Base-by-base conservation (phyloP, 768 basidiomycete species). In the Boletus tomentosulus region DNA sequence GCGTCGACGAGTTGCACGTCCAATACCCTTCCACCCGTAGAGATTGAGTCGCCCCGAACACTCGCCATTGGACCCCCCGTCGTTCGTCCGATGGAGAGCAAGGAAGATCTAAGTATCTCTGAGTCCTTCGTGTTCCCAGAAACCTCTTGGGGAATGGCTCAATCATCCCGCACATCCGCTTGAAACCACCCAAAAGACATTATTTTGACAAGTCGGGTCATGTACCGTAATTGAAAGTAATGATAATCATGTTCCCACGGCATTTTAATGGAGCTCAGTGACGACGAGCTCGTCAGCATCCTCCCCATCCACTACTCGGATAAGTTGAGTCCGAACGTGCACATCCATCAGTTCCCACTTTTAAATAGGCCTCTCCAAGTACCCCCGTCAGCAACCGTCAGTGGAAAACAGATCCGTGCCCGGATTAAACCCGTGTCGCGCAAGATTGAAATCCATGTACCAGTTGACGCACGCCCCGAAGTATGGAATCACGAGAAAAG, bases 341-440 rank as follows among this genome's bases (percentile, higher is more conserved):
- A 92, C 35, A 69, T 92, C 4, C 89, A 92, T 61, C 91, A 93
- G 59, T 92, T 84, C 61, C 91, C 92, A 6, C 78, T 93, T 8
- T 74, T 90, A 2, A 83, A 78, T 9, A 79, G 88, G 27, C 84
- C 89, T 10, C 74, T 93, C 3, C 86, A 87, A 69, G 78, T 78
- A 4, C 90, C 91, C 6, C 89, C 91, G 30, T 86, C 88, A 3
- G 87, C 91, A 7, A 66, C 72, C 37, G 64, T 78, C 33, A 85
- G 82, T 61, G 91, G 92, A 7, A 92, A 92, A 69, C 79, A 81
- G 24, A 88, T 93, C 51, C 77, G 77, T 33, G 89, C 89, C 6
- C 81, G 90, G 33, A 72, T 85, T 57, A 92, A 91, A 68, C 78
- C 84, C 4, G 71, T 75, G 37, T 75, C 79, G 35, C 79, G 76